A percentile compares a stretch with the other conserved stretches of the same genome.
These are phyloP conservation scores for Inga laurina DNA, from an alignment of 306 rosid species.

Conservation along the genomic window DNA sequence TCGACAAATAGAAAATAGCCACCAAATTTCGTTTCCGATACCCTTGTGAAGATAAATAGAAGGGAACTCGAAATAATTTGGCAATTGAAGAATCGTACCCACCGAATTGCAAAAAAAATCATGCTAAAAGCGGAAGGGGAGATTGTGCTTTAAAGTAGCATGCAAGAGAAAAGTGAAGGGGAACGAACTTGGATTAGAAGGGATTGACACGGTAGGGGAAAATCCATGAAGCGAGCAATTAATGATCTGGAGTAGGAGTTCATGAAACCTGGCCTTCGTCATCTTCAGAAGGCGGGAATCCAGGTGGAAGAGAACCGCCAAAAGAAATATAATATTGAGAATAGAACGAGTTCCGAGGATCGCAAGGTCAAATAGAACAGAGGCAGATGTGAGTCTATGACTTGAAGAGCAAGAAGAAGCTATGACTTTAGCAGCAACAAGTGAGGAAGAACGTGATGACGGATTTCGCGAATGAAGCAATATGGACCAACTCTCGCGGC, in stretches of 20 bases:
- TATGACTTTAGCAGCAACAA: slow-evolving; percentile 33
- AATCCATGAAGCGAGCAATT: background rate
- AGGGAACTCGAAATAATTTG: slow-evolving; percentile 1
- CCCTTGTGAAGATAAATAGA: slow-evolving; percentile 29
- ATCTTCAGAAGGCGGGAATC: slow-evolving; percentile 39
- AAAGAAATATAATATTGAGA: slow-evolving; percentile 46
- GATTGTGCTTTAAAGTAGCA: slow-evolving; percentile 51
- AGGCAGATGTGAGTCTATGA: background rate
- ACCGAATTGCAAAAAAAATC: slow-evolving; percentile 6
- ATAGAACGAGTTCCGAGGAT: slow-evolving; percentile 41
- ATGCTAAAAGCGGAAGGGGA: slow-evolving; percentile 32
- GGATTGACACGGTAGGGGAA: background rate
- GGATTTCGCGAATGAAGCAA: slow-evolving; percentile 20
- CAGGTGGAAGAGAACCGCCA: slow-evolving; percentile 37
- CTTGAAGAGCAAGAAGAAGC: slow-evolving; percentile 8
- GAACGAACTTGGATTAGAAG: background rate
- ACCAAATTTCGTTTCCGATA: slow-evolving; percentile 11
- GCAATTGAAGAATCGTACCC: background rate
- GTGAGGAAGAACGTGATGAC: background rate
- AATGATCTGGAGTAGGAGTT: background rate
- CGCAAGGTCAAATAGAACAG: slow-evolving; percentile 53
- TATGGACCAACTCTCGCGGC: no score
- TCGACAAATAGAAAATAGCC: slow-evolving; percentile 30
- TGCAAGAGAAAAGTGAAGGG: slow-evolving; percentile 49
- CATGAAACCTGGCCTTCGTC: background rate